A percentile compares a stretch with the other conserved stretches of the same genome.
Evolutionary conservation across 257 asterid species (phyloP).

Genomic region (Solanum habrochaites): DNA sequence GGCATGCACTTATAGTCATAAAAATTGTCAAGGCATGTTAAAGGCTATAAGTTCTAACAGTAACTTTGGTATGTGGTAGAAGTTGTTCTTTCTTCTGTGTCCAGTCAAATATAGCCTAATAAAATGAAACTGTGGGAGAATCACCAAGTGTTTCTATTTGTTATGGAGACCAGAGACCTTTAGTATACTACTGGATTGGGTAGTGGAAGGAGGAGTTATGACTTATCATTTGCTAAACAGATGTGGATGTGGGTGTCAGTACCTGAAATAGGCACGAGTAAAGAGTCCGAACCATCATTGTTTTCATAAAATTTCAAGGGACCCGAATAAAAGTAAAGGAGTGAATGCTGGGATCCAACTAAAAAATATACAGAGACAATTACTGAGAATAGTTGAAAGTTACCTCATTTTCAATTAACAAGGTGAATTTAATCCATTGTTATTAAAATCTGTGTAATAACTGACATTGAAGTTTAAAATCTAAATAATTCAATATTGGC

Average conservation of each 20-base stretch:
- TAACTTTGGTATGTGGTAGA: background rate
- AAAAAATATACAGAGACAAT: background rate
- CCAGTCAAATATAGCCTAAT: background rate
- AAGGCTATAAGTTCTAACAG: background rate
- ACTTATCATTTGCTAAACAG: background rate
- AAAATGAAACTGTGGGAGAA: background rate
- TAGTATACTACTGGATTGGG: background rate
- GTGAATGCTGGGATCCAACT: background rate
- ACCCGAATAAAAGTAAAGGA: background rate
- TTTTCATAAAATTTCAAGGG: background rate
- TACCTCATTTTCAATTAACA: background rate
- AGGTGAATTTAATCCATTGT: background rate
- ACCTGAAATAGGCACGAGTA: background rate
- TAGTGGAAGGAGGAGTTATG: background rate
- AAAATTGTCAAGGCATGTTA: background rate
- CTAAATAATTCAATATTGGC: background rate
- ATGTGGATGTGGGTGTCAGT: background rate
- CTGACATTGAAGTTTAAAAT: background rate
- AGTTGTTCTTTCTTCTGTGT: background rate
- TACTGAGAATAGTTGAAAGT: background rate
- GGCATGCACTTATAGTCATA: background rate
- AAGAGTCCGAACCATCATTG: background rate
- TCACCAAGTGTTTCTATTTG: background rate
- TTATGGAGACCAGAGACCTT: background rate
- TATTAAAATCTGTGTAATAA: background rate